These are phyloP conservation scores for Hymenochaete sp. DNA, from an alignment of 1,284 basidiomycete genomes.

Conservation along the genomic window DNA sequence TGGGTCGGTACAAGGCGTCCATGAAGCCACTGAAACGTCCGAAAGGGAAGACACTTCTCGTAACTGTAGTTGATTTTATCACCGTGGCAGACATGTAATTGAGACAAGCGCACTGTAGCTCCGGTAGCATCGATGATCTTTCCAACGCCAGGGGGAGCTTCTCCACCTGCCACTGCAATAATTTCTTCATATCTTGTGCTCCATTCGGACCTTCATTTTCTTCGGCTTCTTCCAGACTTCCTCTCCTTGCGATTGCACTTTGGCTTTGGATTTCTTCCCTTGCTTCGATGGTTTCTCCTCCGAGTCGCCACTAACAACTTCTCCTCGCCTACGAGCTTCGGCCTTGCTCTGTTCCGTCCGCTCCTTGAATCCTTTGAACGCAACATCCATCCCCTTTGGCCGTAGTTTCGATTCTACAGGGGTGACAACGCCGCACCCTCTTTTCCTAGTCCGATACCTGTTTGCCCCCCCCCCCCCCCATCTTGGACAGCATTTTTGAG, in stretches of 20 bases:
- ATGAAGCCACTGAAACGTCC: slow-evolving; percentile 67
- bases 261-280: slow-evolving; percentile 37
- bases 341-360: slow-evolving; percentile 81
- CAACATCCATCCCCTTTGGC: slow-evolving; percentile 79
- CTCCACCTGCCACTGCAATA: slow-evolving; percentile 71
- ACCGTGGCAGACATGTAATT: not conserved
- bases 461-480: slow-evolving; percentile 92
- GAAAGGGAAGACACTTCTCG: slow-evolving; percentile 78
- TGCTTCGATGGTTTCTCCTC: slow-evolving; percentile 42
- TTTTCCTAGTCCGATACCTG: slow-evolving; percentile 75
- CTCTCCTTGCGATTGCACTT: no score
- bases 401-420: slow-evolving; percentile 82
- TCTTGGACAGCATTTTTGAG: slow-evolving; percentile 83
- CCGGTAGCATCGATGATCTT: slow-evolving; percentile 93
- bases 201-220: slow-evolving; percentile 75
- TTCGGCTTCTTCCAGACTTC: slow-evolving; percentile 78
- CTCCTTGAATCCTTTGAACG: slow-evolving; percentile 79
- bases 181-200: slow-evolving; percentile 97
- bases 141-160: slow-evolving; percentile 55
- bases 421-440: slow-evolving; percentile 79
- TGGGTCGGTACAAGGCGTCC: slow-evolving; percentile 79
- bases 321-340: slow-evolving; percentile 71
- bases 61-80: slow-evolving; percentile 37
- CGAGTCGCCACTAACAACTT: slow-evolving; percentile 70
- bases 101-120: slow-evolving; percentile 51